phyloP scores from a whole-genome alignment of 2,329 filamentous ascomycete species.

The Shiraia sp. region DNA sequence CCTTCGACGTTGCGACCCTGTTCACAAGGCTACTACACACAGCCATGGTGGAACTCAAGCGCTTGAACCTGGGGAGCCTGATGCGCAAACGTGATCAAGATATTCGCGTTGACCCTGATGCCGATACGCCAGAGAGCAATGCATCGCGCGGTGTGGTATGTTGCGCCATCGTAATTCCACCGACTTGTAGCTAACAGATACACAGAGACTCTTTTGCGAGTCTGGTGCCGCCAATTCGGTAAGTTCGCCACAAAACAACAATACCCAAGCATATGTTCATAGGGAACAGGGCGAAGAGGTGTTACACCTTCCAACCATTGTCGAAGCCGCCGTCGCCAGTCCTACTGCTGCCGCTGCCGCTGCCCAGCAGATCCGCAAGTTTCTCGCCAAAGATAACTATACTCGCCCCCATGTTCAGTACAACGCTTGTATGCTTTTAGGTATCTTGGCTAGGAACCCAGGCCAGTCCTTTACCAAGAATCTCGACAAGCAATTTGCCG shows the following conservation, averaged over 20 bases:
- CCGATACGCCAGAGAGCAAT: constrained; percentile 69
- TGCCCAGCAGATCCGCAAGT: constrained; percentile 79
- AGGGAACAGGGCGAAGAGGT: constrained; percentile 77
- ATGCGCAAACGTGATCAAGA: constrained; percentile 40
- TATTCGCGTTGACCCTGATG: constrained; percentile 32
- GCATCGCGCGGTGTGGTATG: constrained; percentile 68
- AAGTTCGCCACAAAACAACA: constrained; percentile 7
- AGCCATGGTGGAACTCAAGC: constrained; percentile 47
- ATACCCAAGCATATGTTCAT: constrained; percentile 13
- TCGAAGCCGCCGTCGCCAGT: constrained; percentile 92
- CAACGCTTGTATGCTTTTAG: constrained; percentile 93
- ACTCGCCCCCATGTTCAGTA: constrained; percentile 76
- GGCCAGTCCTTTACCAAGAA: constrained; percentile 89
- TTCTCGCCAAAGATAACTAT: constrained; percentile 72
- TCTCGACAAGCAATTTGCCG: constrained; percentile 81
- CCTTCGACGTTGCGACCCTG: not conserved
- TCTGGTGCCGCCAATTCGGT: constrained; percentile 62
- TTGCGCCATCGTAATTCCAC: constrained; percentile 30
- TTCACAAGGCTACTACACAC: constrained; percentile 2
- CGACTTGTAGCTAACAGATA: constrained; percentile 11
- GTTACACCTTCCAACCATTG: constrained; percentile 87
- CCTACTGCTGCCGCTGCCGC: constrained; percentile 82
- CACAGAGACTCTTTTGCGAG: constrained; percentile 79
- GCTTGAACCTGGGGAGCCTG: constrained; percentile 41
- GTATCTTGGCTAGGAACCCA: constrained; percentile 91